phyloP scores from a whole-genome alignment of 169 alveolate genomes.

The Eimeria necatrix region DNA sequence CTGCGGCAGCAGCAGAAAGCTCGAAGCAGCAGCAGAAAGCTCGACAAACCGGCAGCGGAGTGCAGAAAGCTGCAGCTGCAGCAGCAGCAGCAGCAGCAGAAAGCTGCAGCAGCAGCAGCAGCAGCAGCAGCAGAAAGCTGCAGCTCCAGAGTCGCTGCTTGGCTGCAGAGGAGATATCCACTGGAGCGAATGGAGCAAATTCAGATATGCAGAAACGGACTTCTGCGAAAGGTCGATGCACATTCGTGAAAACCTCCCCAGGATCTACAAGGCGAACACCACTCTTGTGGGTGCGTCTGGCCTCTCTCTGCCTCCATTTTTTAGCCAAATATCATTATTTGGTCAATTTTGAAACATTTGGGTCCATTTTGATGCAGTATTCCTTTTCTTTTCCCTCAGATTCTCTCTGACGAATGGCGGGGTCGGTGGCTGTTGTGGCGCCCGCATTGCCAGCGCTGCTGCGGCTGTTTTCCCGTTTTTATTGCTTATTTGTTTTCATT shows the following conservation, averaged over 20 bases:
- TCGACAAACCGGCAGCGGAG: too few relatives aligned
- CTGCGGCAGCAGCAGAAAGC: too few relatives aligned
- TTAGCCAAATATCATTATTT: too few relatives aligned
- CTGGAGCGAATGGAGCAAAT: slow-evolving; percentile 74
- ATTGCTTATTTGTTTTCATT: not conserved
- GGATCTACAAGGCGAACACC: slow-evolving; percentile 48
- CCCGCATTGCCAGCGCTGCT: not conserved
- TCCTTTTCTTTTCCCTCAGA: too few relatives aligned
- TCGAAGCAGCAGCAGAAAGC: too few relatives aligned
- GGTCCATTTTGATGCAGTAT: too few relatives aligned
- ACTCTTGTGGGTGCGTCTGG: not conserved
- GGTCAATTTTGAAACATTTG: not conserved
- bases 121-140: too few relatives aligned
- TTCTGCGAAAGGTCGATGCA: slow-evolving; percentile 70
- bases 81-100: too few relatives aligned
- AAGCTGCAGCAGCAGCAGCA: too few relatives aligned
- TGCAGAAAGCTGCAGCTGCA: not conserved
- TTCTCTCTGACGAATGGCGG: too few relatives aligned
- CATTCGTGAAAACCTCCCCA: slow-evolving; percentile 45
- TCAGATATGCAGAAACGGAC: slow-evolving; percentile 33
- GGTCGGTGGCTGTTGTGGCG: not conserved
- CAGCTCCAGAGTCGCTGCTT: not conserved
- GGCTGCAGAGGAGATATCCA: slow-evolving; percentile 41
- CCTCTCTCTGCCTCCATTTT: not conserved
- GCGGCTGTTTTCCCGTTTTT: not conserved